Base-by-base conservation (phyloP, 148 eudicot species). In the Rheum nobile region DNA sequence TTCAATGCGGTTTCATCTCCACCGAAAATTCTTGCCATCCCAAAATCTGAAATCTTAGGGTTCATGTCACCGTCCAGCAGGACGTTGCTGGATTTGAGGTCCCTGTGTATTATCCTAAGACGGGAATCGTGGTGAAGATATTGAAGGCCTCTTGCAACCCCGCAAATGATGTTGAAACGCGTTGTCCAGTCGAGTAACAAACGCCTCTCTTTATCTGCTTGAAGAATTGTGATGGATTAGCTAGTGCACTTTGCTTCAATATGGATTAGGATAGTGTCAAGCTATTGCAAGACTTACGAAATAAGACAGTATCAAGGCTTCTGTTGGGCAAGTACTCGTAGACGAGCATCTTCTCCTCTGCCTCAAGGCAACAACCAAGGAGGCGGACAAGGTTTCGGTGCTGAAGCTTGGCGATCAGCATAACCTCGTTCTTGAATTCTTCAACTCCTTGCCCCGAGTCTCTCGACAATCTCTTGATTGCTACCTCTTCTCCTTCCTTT, bases 311-410 rank as follows among this genome's bases (percentile, higher is more conserved):
- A 21, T 85, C 84, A 79, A 85, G 73, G 77, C 88, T 85, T 77
- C 71, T 78, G 78, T 85, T 83, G n/a, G 80, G 82, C 79, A 85
- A 55, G 79, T 75, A 83, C 74, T 85, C 88, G 26, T 85, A 85
- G 12, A 85, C 28, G 69, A 85, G 71, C 77, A 85, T 83, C 72
- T 47, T 82, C 72, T 85, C 88, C 19, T 80, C 78, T 74, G 76
- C 80, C 32, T 82, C 74, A 22, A 74, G 72, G 74, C 86, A 80
- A 44, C 85, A 85, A 31, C 88, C 88, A 4, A 85, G 52, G 34
- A 85, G 79, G 57, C 75, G 78, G 47, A 83, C 86, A 41, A 85
- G 80, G 76, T 85, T 85, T 34, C 84, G 79, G 68, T 85, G 88
- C 74, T 85, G 88, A 69, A 85, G 88, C 59, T 83, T 83, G 2